Evolutionary conservation across 225 moss, liverwort and hornwort genomes (phyloP), one percentile per base, ranked within the genome.

Genomic region (Rhytidiadelphus loreus): DNA sequence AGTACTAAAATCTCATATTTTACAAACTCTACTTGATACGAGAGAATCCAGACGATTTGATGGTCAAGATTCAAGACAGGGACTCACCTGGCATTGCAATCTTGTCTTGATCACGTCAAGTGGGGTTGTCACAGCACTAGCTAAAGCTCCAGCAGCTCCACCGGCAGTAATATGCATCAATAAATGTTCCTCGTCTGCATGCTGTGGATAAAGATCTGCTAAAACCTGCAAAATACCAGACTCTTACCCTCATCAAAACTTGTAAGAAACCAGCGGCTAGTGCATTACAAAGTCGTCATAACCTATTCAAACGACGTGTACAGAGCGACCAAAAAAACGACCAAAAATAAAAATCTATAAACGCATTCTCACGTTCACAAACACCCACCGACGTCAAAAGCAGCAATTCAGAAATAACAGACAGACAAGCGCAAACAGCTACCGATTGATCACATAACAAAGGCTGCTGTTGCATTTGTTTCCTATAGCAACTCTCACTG

Each of bases 41-140:
- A 63, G 80, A 72, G n/a, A 48, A 80, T 77, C 70, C 48, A 46
- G n/a, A 65, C 46, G 33, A 35, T 20, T 70, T 68, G 43, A 89
- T 25, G 69, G 55, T 58, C 87, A 50, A 55, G 91, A 81, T 28
- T 60, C 43, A 52, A 56, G 87, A 88, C 55, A 26, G 61, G 17
- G 64, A 85, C 82, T 88, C 83, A 96, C 98, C 95, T 98, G 98
- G 91, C 96, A 93, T 90, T 98, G 98, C 91, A 98, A 92, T 91
- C 98, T 95, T 81, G 98, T 98, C 90, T 97, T 98, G 84, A 97
- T 91, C 37, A 98, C 97, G 88, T 98, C 98, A 68, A 98, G 87
- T 25, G 98, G 98, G 46, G 96, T 98, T 55, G 98, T 98, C 55
- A 98, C 96, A 69, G 97, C 98, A 86, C 98, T 98, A 57, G 98